phyloP scores from a whole-genome alignment of 495 filamentous ascomycete species.

The Evernia prunastri region DNA sequence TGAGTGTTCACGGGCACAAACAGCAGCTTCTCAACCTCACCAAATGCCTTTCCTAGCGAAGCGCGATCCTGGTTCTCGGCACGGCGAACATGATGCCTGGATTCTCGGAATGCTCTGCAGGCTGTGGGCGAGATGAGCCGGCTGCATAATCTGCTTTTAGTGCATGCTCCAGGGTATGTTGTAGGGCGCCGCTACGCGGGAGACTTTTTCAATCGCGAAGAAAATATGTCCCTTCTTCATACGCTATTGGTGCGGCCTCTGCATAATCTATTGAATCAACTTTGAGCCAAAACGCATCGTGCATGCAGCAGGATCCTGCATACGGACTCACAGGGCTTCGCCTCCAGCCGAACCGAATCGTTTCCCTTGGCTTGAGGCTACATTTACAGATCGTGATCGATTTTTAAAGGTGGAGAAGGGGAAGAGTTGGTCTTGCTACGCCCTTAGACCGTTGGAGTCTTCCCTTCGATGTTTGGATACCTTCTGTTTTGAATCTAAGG shows the following conservation, averaged over 20 bases:
- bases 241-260: no score
- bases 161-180: background rate
- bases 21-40: background rate
- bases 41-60: background rate
- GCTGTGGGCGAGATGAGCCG: slow-evolving; percentile 1
- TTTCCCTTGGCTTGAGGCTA: background rate
- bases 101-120: background rate
- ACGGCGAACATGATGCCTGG: background rate
- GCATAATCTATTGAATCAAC: background rate
- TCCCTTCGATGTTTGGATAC: background rate
- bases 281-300: background rate
- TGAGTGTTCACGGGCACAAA: background rate
- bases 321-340: background rate
- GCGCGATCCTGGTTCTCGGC: background rate
- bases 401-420: no score
- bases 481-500: background rate
- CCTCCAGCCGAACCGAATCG: background rate
- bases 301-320: background rate
- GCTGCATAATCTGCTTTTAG: background rate
- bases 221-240: no score
- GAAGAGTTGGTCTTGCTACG: no score
- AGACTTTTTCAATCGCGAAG: no score
- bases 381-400: background rate
- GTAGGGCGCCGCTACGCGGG: background rate
- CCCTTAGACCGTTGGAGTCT: no score